Evolutionary conservation across 768 basidiomycete genomes (phyloP).

Genomic region (Leccinum variicolor): DNA sequence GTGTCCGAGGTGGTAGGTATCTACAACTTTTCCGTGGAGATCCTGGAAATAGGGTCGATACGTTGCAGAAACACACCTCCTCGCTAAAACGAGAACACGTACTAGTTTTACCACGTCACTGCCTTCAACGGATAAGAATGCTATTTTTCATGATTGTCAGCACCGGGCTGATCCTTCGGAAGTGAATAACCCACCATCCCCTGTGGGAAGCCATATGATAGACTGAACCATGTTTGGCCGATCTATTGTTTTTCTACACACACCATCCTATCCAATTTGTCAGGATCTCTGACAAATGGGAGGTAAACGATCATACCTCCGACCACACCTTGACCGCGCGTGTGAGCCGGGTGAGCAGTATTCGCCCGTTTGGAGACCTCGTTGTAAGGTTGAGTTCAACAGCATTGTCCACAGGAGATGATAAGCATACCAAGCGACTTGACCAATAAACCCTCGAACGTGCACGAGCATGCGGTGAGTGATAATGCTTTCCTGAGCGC

Average conservation of each 20-base stretch:
- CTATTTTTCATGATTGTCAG: constrained; percentile 27
- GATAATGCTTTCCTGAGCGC: constrained; percentile 37
- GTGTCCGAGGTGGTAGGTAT: constrained; percentile 41
- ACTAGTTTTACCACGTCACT: constrained; percentile 46
- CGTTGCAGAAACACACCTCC: constrained; percentile 12
- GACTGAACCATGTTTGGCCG: constrained; percentile 45
- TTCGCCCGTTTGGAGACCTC: constrained; percentile 47
- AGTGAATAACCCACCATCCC: constrained; percentile 36
- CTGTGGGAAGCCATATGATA: constrained; percentile 50
- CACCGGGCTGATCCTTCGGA: constrained; percentile 3
- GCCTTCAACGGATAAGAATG: constrained; percentile 52
- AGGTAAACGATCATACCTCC: constrained; percentile 32
- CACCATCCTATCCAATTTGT: constrained; percentile 39
- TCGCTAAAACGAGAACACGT: constrained; percentile 10
- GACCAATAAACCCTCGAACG: constrained; percentile 50
- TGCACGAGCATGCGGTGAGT: constrained; percentile 50
- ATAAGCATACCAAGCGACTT: constrained; percentile 46
- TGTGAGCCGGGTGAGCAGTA: constrained; percentile 46
- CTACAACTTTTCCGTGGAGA: constrained; percentile 43
- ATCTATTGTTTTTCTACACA: constrained; percentile 49
- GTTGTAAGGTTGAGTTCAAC: constrained; percentile 8
- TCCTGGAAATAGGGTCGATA: constrained; percentile 31
- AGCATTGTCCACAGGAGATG: not conserved
- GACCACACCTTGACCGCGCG: constrained; percentile 53
- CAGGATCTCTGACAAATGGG: constrained; percentile 1